A percentile compares a stretch with the other conserved stretches of the same genome.
These are phyloP conservation scores for Jimgerdemannia lactiflua DNA, from an alignment of 192 early-diverging fungal species.

Conservation along the genomic window DNA sequence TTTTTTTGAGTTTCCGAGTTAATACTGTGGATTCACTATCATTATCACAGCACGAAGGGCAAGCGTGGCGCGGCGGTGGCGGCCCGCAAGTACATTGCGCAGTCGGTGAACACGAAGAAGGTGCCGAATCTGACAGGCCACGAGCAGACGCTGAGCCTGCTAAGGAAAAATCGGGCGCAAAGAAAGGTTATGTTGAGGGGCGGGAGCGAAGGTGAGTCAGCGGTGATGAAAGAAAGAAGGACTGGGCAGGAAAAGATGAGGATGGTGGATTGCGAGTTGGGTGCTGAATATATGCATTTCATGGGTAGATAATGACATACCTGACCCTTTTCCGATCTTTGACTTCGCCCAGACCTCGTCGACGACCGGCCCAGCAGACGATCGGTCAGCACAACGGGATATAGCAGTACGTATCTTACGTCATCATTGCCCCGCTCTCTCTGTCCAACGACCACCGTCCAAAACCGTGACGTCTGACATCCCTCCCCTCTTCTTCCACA, in stretches of 20 bases:
- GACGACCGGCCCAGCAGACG: slow-evolving; percentile 27
- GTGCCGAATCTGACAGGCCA: slow-evolving; percentile 6
- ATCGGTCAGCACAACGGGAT: slow-evolving; percentile 20
- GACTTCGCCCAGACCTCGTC: neutral
- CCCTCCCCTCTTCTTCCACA: slow-evolving; percentile 6
- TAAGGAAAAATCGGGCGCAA: slow-evolving; percentile 34
- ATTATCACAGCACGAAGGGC: slow-evolving; percentile 24
- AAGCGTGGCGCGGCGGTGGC: slow-evolving; percentile 56
- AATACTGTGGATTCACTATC: neutral
- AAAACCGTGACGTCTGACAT: slow-evolving; percentile 10
- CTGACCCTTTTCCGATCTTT: too few species aligned
- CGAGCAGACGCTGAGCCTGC: slow-evolving; percentile 27
- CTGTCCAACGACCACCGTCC: slow-evolving; percentile 7
- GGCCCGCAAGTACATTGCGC: slow-evolving; percentile 47
- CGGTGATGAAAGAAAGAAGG: neutral
- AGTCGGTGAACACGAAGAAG: slow-evolving; percentile 28
- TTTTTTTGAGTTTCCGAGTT: neutral
- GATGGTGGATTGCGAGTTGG: neutral
- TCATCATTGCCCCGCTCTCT: slow-evolving; percentile 5
- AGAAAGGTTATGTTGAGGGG: slow-evolving; percentile 24
- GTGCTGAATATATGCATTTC: neutral
- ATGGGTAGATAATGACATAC: neutral
- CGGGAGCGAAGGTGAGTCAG: slow-evolving; percentile 9
- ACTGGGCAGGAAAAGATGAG: neutral
- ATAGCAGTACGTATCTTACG: slow-evolving; percentile 11